phyloP scores from a whole-genome alignment of 805 yeast species.

The Priceomyces castillae region DNA sequence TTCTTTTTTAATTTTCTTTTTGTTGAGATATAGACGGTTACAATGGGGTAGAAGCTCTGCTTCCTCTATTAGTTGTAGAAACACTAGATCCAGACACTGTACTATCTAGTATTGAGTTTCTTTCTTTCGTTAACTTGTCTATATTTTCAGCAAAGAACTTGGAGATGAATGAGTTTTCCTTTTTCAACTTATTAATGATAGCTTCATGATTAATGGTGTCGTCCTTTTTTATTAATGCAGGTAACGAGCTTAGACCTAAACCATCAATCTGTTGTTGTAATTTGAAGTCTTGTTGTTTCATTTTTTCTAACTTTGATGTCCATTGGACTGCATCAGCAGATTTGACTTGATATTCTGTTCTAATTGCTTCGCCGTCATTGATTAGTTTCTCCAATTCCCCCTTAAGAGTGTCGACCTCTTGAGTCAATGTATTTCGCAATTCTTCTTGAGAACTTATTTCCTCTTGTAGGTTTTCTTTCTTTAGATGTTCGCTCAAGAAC shows the following conservation, averaged over 20 bases:
- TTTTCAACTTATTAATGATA: conserved; percentile 22
- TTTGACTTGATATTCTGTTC: conserved; percentile 32
- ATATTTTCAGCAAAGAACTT: conserved; percentile 28
- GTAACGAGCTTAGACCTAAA: conserved; percentile 35
- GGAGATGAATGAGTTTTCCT: conserved; percentile 30
- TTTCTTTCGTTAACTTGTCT: conserved; percentile 34
- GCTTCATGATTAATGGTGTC: conserved; percentile 27
- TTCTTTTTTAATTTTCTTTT: too few species aligned
- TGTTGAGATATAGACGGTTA: too few species aligned
- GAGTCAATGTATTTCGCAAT: conserved; percentile 20
- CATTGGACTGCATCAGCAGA: conserved; percentile 34
- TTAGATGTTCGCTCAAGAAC: conserved; percentile 8
- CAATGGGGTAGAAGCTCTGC: conserved; percentile 40
- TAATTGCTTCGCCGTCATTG: conserved; percentile 27
- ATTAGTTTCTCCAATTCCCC: conserved; percentile 24
- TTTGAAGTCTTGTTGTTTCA: conserved; percentile 17
- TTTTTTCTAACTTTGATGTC: conserved; percentile 18
- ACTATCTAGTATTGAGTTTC: conserved; percentile 28
- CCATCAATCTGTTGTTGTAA: conserved; percentile 26
- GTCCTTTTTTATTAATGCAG: conserved; percentile 33
- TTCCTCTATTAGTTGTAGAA: conserved; percentile 34
- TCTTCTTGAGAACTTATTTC: conserved; percentile 19
- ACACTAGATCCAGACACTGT: conserved; percentile 26
- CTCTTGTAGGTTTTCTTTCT: conserved; percentile 4
- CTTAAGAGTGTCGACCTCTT: conserved; percentile 23